Evolutionary conservation across 495 filamentous ascomycete species (phyloP).

Genomic region (Pyrenula aspistea): DNA sequence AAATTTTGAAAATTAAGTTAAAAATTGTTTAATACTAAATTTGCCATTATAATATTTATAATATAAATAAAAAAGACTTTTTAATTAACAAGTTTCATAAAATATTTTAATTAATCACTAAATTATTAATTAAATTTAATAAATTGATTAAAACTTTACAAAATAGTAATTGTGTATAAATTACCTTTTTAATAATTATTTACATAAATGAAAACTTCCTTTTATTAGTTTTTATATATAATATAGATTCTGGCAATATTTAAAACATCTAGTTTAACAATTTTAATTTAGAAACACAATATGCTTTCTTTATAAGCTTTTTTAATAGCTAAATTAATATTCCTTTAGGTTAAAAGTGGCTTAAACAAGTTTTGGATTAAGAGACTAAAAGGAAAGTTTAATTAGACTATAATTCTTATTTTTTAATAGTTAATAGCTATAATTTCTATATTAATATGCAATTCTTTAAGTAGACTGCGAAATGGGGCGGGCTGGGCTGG

Average conservation of each 20-base stretch:
- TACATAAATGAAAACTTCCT: not conserved
- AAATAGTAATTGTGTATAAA: conserved; percentile 1
- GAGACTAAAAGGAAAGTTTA: conserved; percentile 1
- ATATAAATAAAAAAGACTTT: conserved; percentile 5
- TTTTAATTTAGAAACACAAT: not conserved
- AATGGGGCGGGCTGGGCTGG: no score
- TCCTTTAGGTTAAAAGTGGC: not conserved
- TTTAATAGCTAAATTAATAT: conserved; percentile 1
- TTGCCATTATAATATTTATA: not conserved
- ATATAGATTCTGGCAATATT: not conserved
- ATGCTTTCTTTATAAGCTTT: not conserved
- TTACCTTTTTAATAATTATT: conserved; percentile 1
- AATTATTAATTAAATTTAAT: not conserved
- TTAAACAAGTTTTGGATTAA: not conserved
- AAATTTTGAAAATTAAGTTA: not conserved
- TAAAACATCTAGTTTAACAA: conserved; percentile 1
- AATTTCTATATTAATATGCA: conserved; percentile 1
- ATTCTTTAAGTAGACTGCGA: not conserved
- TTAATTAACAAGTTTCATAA: conserved; percentile 1
- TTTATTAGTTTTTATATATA: conserved; percentile 1
- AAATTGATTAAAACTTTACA: not conserved
- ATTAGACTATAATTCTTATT: not conserved
- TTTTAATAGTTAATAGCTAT: conserved; percentile 1
- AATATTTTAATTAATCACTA: not conserved
- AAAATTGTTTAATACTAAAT: not conserved